Evolutionary conservation across 768 basidiomycete species (phyloP), one percentile per base, ranked within the genome.

Genomic region (Lactifluus subvellereus): DNA sequence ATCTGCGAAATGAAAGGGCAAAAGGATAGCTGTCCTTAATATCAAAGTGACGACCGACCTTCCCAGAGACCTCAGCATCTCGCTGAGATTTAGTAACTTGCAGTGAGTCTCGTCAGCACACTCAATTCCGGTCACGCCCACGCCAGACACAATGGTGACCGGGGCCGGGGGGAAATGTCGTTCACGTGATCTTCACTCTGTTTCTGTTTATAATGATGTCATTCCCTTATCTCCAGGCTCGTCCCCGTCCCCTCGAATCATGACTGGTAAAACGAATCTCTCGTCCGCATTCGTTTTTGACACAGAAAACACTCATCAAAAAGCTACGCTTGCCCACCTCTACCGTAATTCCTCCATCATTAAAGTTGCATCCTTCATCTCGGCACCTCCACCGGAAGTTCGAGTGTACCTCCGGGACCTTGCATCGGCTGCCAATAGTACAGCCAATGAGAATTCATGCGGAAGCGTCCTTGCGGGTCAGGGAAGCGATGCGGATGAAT

Each of bases 401-500:
- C 65, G 57, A 8, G 59, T 59, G 4, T 68, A 50, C n/a, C 54
- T 68, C 38, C 37, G 58, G 18, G 61, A 62, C 47, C 75, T 85
- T 54, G 78, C 77, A 4, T 63, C 69, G 14, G 68, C 72, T 42
- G 80, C 80, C 11, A 74, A 78, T 54, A 67, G 65, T 1, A 72
- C 77, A 1, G 81, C 84, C 3, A 71, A 68, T 32, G 71, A 75
- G 3, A 72, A 76, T 10, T 70, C 74, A 11, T 80, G 77, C 68
- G 79, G 80, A n/a, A 84, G 82, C 67, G 72, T 85, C 50, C 75
- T 85, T 13, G 80, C 78, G 0, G 84, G 84, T 2, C 75, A 75
- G 37, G 70, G 74, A n/a, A 83, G 78, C 65, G 84, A 87, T 66
- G 79, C 77, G 66, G 84, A 84, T 63, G 83, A 86, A 52, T 81